phyloP scores from a whole-genome alignment of 228 moss, liverwort and hornwort species.

The Sphagnum magellanicum region DNA sequence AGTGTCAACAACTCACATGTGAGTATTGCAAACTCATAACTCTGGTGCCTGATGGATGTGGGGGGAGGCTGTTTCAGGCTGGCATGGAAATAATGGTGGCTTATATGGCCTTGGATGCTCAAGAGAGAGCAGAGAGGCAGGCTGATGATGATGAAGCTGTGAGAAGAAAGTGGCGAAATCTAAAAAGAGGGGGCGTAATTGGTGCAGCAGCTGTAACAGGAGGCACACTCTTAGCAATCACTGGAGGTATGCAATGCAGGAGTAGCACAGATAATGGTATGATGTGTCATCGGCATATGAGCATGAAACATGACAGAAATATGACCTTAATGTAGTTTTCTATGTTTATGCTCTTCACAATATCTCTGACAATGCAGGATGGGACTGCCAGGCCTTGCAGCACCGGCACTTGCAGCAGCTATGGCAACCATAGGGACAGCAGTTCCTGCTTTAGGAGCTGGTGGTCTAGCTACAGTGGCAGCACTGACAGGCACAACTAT shows the following conservation, averaged over 20 bases:
- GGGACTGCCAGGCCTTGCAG: constrained; percentile 64
- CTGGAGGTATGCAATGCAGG: constrained; percentile 46
- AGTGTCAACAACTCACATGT: not conserved
- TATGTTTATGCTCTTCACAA: not conserved
- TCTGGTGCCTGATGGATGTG: not conserved
- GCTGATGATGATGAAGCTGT: constrained; percentile 31
- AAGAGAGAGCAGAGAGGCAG: constrained; percentile 43
- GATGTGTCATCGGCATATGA: too few species aligned
- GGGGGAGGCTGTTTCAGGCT: constrained; percentile 35
- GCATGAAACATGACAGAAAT: too few species aligned
- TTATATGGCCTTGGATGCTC: constrained; percentile 90
- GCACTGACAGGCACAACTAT: constrained; percentile 72
- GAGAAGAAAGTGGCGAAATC: constrained; percentile 59
- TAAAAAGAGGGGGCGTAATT: constrained; percentile 80
- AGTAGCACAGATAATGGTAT: too few species aligned
- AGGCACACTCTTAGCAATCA: constrained; percentile 74
- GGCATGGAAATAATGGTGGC: constrained; percentile 98
- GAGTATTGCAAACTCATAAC: not conserved
- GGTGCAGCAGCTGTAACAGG: constrained; percentile 93
- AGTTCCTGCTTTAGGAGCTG: constrained; percentile 64
- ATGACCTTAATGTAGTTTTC: not conserved
- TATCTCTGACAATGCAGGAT: not conserved
- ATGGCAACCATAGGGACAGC: constrained; percentile 72
- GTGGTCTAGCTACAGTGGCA: constrained; percentile 82
- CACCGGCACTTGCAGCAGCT: constrained; percentile 95